Conservation (phyloP, 192 early-diverging fungal species). For the Pilobolus umbonatus region DNA sequence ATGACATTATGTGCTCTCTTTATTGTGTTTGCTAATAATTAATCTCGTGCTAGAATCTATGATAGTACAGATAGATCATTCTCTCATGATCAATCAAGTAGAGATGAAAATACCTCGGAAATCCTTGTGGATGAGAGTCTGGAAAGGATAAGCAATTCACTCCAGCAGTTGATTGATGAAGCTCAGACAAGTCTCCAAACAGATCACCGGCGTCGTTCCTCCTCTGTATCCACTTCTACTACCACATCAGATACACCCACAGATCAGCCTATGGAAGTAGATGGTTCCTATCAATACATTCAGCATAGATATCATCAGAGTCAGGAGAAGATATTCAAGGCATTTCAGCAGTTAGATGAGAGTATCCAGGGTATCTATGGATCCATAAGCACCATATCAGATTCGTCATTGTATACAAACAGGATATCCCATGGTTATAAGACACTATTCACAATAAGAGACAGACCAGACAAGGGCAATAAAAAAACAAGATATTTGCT, state of each 20-base stretch:
- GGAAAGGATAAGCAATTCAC: not conserved
- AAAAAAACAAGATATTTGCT: not conserved
- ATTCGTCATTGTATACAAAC: too few species aligned
- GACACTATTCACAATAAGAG: not conserved
- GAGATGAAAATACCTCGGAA: too few species aligned
- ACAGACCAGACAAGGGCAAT: not conserved
- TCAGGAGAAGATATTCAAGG: not conserved
- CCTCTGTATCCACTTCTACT: not conserved
- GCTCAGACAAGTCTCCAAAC: constrained; percentile 4
- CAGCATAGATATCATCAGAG: constrained; percentile 1
- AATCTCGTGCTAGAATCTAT: too few species aligned
- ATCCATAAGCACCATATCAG: too few species aligned
- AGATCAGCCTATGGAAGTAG: too few species aligned
- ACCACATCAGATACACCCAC: too few species aligned
- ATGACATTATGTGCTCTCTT: too few species aligned
- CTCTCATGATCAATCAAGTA: too few species aligned
- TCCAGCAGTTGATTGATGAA: constrained; percentile 12
- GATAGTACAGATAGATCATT: too few species aligned
- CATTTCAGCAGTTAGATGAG: constrained; percentile 6
- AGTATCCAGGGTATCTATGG: not conserved
- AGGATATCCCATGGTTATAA: not conserved
- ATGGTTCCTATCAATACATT: not conserved
- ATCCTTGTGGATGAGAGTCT: not conserved
- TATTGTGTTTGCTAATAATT: too few species aligned
- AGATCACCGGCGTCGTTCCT: not conserved